Base-by-base conservation (phyloP, 306 rosid genomes). In the Prunus mume region DNA sequence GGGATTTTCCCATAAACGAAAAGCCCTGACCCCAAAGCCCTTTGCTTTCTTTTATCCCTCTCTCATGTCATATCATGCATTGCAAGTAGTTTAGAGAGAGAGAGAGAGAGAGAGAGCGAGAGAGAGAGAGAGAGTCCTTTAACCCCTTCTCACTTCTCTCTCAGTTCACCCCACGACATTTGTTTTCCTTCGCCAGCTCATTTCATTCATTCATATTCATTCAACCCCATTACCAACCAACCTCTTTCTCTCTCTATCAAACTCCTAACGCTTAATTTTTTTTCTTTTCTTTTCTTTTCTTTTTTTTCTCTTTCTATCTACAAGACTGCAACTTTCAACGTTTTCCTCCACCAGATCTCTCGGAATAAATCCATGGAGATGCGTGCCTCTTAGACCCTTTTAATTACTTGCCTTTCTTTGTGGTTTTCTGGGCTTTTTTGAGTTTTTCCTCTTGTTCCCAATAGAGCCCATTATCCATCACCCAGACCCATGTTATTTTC, bases 1-100 rank as follows among this genome's bases (percentile, higher is more conserved):
- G 82, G 85, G 88, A 80, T 84, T 82, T 78, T 79, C 82, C 83
- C 38, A 79, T 83, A 79, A 82, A 77, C 73, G 74, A 68, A 81
- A 79, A 4, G 77, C 58, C 80, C 83, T 46, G 78, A 75, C 85
- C 86, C 86, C 81, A 87, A 75, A 72, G 75, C 87, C 51, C 56
- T 38, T 57, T 20, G 18, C 57, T 71, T 22, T 38, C 74, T 32
- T 38, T 24, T 60, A 47, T 63, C 19, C 55, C 71, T 19, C 58
- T 77, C 70, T 82, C 82, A 79, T 87, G 91, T 88, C 92, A 84
- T 88, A 86, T 93, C 97, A 91, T 93, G 97, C 96, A 89, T 85
- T 71, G 87, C 80, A 71, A 70, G 51, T 77, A 79, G 41, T 19
- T 9, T 30, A 13, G 19, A 60, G 34, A 24, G 34, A 58, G 32